These are phyloP conservation scores for Wickerhamomyces hampshirensis DNA, from an alignment of 805 yeast species.

Conservation along the genomic window DNA sequence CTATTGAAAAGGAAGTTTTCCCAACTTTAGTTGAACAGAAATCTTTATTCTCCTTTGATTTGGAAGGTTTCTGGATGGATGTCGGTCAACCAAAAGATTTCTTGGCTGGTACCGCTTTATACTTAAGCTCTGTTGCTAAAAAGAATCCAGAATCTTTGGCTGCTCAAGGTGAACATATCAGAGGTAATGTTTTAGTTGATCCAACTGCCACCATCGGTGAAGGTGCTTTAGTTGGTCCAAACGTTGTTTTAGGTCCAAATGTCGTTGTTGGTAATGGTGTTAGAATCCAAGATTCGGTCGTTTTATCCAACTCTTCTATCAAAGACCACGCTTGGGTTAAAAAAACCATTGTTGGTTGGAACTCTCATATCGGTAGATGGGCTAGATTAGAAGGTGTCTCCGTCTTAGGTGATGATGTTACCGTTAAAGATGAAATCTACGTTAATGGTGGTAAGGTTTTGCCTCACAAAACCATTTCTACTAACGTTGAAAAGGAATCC, in stretches of 20 bases:
- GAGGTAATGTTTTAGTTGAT: conserved; percentile 90
- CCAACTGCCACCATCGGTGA: conserved; percentile 92
- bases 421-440: conserved; percentile 96
- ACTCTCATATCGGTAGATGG: conserved; percentile 97
- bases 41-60: conserved; percentile 88
- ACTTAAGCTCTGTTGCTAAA: conserved; percentile 82
- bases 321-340: conserved; percentile 98
- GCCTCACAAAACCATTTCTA: conserved; percentile 96
- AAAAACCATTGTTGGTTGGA: conserved; percentile 98
- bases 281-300: conserved; percentile 92
- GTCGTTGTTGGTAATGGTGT: conserved; percentile 97
- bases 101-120: conserved; percentile 90
- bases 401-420: conserved; percentile 98
- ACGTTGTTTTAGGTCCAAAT: conserved; percentile 96
- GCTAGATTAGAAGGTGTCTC: conserved; percentile 97
- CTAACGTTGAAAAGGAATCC: conserved; percentile 95
- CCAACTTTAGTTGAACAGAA: conserved; percentile 89
- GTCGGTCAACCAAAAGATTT: conserved; percentile 99
- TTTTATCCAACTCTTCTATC: conserved; percentile 84
- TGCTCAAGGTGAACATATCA: conserved; percentile 56
- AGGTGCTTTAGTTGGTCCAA: conserved; percentile 95
- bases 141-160: conserved; percentile 68
- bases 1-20: conserved; percentile 99
- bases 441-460: conserved; percentile 99
- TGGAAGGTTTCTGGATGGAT: conserved; percentile 99